Evolutionary conservation across 1,284 basidiomycete genomes (phyloP).

Genomic region (Melampsora americana): DNA sequence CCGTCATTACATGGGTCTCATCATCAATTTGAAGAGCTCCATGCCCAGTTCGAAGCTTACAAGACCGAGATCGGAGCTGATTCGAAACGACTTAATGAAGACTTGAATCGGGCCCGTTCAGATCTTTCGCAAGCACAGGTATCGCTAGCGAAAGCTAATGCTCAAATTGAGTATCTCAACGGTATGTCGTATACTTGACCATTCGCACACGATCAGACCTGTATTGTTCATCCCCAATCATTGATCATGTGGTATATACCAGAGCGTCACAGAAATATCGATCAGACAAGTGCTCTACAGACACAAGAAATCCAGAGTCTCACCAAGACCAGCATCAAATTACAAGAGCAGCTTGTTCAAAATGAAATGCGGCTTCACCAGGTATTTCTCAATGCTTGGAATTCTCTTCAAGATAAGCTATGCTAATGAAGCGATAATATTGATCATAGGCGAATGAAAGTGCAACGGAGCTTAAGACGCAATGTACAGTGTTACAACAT

Average conservation of each 20-base stretch:
- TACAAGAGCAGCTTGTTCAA: slow-evolving; percentile 53
- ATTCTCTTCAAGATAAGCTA: no score
- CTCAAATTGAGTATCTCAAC: slow-evolving; percentile 64
- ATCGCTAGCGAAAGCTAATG: slow-evolving; percentile 72
- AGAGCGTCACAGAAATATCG: slow-evolving; percentile 65
- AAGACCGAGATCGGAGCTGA: slow-evolving; percentile 72
- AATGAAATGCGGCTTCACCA: slow-evolving; percentile 55
- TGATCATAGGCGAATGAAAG: slow-evolving; percentile 66
- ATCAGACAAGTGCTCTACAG: slow-evolving; percentile 66
- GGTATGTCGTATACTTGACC: slow-evolving; percentile 6
- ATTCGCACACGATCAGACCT: background rate
- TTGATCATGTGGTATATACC: slow-evolving; percentile 63
- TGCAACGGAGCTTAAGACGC: slow-evolving; percentile 61
- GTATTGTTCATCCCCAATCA: slow-evolving; percentile 56
- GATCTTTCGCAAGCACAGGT: slow-evolving; percentile 67
- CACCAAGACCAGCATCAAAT: slow-evolving; percentile 51
- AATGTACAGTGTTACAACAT: slow-evolving; percentile 71
- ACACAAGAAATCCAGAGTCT: slow-evolving; percentile 59
- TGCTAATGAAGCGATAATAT: background rate
- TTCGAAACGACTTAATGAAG: slow-evolving; percentile 66
- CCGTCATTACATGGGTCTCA: slow-evolving; percentile 49
- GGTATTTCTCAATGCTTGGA: slow-evolving; percentile 54
- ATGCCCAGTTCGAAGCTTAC: slow-evolving; percentile 71
- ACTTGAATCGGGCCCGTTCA: slow-evolving; percentile 64
- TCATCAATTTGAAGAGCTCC: slow-evolving; percentile 64